Evolutionary conservation across 2,329 filamentous ascomycete species (phyloP).

Genomic region (Xylaria digitata): DNA sequence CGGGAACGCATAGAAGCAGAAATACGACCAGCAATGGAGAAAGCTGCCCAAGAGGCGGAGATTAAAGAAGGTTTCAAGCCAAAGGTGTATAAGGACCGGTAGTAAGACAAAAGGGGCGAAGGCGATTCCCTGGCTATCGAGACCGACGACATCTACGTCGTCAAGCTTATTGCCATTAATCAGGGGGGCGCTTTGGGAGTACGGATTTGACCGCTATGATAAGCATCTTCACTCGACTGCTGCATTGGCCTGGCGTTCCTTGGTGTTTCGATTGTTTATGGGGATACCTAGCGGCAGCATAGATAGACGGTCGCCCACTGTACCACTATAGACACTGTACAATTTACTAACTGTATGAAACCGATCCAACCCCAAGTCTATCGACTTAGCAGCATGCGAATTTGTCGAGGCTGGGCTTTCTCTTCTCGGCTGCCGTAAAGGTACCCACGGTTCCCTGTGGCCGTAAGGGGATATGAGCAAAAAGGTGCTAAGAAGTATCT

Average conservation of each 20-base stretch:
- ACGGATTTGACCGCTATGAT: constrained; percentile 46
- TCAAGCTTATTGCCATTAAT: constrained; percentile 14
- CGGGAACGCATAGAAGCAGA: constrained; percentile 93
- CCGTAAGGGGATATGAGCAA: neutral
- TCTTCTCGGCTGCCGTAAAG: no score
- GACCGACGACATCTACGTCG: constrained; percentile 9
- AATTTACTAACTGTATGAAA: constrained; percentile 34
- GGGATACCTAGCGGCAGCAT: constrained; percentile 32
- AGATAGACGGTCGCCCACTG: constrained; percentile 35
- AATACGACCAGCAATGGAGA: constrained; percentile 76
- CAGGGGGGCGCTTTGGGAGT: constrained; percentile 22
- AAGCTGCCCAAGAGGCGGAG: constrained; percentile 80
- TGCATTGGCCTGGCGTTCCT: constrained; percentile 65
- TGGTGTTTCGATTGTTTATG: constrained; percentile 40
- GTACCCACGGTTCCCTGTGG: neutral
- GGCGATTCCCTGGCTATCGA: constrained; percentile 16
- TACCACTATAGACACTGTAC: constrained; percentile 46
- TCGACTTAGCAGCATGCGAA: neutral
- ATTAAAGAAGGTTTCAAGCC: constrained; percentile 89
- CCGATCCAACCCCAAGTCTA: neutral
- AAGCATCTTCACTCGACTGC: constrained; percentile 66
- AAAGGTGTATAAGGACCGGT: constrained; percentile 91
- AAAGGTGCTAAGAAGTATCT: neutral
- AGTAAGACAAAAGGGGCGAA: constrained; percentile 40
- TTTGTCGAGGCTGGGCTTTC: neutral